Evolutionary conservation across 2,329 filamentous ascomycete genomes (phyloP), one percentile per base, ranked within the genome.

Genomic region (Colletotrichum costaricense): DNA sequence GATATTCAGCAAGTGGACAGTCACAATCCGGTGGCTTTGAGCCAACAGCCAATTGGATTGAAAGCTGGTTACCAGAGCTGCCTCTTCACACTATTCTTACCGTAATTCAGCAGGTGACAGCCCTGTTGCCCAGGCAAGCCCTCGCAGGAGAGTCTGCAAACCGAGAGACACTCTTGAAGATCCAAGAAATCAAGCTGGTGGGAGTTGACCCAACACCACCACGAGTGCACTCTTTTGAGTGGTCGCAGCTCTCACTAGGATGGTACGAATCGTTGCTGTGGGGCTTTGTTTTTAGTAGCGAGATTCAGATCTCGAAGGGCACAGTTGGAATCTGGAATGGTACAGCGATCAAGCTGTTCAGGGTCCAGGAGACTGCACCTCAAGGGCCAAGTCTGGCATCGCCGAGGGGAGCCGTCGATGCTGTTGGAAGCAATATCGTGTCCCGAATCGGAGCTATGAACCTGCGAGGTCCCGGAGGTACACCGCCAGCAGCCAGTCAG

Each of bases 231-330:
- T 93, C 94, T 16, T 98, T 98, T 79, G 95, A 98, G 83, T 98
- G 96, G 96, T 96, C 95, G 3, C 92, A 94, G 0, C 86, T 98
- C 42, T 93, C 94, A 0, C 87, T 98, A 63, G 96, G 95, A 62
- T 98, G 97, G 97, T 98, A 98, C 81, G 95, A 98, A 82, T 96
- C 94, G 5, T 87, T 98, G 14, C 87, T 99, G 11, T 99, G 97
- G 97, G 93, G 95, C 19, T 94, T 98, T 77, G 91, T 98, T 66
- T 98, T 98, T 81, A 92, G 93, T 33, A 93, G 92, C 78, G 97
- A 99, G 84, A 94, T 98, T 92, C 91, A 95, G 71, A 91, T 96
- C 33, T 91, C 93, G 0, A 95, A 93, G 80, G 95, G 95, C 35
- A 95, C 94, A 2, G 94, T 95, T 38, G 96, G 97, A 8, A 92